Base-by-base conservation (phyloP, 176 grass and related monocot species). In the Cymbopogon citratus region DNA sequence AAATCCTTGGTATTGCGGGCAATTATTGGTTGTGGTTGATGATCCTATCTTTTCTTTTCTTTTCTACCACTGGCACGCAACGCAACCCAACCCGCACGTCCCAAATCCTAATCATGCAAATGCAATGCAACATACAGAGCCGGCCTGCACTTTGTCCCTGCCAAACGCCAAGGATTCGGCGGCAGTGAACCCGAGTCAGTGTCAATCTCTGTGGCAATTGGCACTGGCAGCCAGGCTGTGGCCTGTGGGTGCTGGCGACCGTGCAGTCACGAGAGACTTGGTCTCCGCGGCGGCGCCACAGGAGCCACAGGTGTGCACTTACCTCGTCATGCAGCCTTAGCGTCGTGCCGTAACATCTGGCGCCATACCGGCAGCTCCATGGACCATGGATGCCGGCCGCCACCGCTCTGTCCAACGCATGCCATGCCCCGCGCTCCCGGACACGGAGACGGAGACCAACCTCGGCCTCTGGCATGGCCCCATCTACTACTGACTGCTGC, bases 321-420 rank as follows among this genome's bases (percentile, higher is more conserved):
- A 39, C 38, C 7, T 9, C 5, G 38, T 7, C 38, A 36, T 0
- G 35, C 35, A 36, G 38, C 38, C 38, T 39, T 1, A 39, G n/a
- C 21, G n/a, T 19, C 23, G 71, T 27, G 26, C 31, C 60, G 59
- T 45, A 8, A 25, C 71, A 70, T 76, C 76, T 89, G 81, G 81
- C 69, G 41, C 48, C 61, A 75, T 40, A 14, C 13, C 21, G 45
- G 61, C 24, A 16, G 28, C 46, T 29, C 23, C 69, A 49, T 8
- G 26, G 41, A 8, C 38, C 38, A 18, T 71, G 71, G 5, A 39
- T 39, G 35, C 35, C 35, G 35, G 3, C 35, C 35, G 35, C 35
- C 35, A 36, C 87, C 76, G 82, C 52, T n/a, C n/a, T n/a, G n/a
- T n/a, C n/a, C n/a, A n/a, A 44, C 38, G 38, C 38, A 39, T 36